Base-by-base conservation (phyloP, 306 rosid species). In the Erythrophleum fordii region DNA sequence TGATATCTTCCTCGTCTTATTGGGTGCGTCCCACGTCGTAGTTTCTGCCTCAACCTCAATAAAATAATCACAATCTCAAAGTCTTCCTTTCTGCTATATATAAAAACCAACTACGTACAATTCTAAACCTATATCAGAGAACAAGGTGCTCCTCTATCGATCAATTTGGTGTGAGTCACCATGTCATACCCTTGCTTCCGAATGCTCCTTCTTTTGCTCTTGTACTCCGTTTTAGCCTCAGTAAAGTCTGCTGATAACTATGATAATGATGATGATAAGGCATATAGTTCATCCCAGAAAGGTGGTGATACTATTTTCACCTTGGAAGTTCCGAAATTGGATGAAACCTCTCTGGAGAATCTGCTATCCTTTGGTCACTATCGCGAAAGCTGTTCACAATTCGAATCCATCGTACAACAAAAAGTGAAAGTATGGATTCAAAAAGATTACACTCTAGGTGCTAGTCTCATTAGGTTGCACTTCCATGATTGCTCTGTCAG, bases 401-500 rank as follows among this genome's bases (percentile, higher is more conserved):
- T 90, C 6, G 97, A 95, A 39, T 73, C 82, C 69, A 91, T 90
- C 49, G 77, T 95, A 9, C 87, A 80, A 56, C 55, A 14, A 9
- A 95, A 92, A 74, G 76, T 91, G 13, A 53, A 49, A 51, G 76
- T 90, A 75, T 88, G 97, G 97, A 58, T 87, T 44, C 64, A 78
- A 1, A 65, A 86, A 62, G 98, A 94, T 62, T 35, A 25, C 77
- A 79, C 89, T 80, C 41, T 92, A 26, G 95, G 89, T 67, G 89
- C 98, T 58, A 80, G 91, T 82, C 88, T 95, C 73, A 26, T 91
- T 14, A 88, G 98, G 83, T 69, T 95, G 72, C 97, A 91, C 67
- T 95, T 95, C 92, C 98, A 92, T 60, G 98, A 95, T 75, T 92
- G 97, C 80, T 51, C 88, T 55, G 90, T 89, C 62, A 82, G 90